phyloP scores from a whole-genome alignment of 306 rosid genomes.

The Mimosa pudica region DNA sequence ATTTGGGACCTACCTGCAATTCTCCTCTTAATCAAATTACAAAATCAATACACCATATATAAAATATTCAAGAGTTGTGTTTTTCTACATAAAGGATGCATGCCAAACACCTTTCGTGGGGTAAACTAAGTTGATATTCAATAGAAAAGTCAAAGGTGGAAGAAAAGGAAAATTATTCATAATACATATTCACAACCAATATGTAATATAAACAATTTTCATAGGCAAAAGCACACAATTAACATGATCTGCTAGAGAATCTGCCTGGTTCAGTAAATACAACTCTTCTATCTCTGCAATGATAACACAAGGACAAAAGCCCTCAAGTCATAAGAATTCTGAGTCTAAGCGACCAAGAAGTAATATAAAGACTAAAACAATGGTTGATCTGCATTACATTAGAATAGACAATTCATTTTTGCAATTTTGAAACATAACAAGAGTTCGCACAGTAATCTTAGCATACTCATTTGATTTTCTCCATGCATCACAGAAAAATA shows the following conservation, averaged over 20 bases:
- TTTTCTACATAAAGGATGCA: too few species aligned
- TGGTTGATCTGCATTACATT: neutral
- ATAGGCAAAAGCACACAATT: constrained; percentile 32
- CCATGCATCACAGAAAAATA: neutral
- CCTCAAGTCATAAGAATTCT: constrained; percentile 17
- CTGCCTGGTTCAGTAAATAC: constrained; percentile 59
- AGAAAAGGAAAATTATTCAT: neutral
- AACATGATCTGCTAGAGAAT: constrained; percentile 50
- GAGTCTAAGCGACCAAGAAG: constrained; percentile 8
- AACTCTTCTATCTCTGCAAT: constrained; percentile 67
- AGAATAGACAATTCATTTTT: neutral
- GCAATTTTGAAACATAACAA: neutral
- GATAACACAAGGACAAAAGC: neutral
- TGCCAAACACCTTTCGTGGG: constrained; percentile 22
- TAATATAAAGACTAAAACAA: neutral
- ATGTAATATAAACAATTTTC: constrained; percentile 20
- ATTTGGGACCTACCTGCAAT: too few species aligned
- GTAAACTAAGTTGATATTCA: neutral
- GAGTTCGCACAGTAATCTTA: neutral
- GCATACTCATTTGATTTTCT: neutral
- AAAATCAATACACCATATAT: neutral
- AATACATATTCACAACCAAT: neutral
- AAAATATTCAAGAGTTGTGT: too few species aligned
- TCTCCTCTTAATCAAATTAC: constrained; percentile 16
- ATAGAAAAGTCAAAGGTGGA: neutral